phyloP scores from a whole-genome alignment of 345 rosid species.

The Euphorbia pulcherrima region DNA sequence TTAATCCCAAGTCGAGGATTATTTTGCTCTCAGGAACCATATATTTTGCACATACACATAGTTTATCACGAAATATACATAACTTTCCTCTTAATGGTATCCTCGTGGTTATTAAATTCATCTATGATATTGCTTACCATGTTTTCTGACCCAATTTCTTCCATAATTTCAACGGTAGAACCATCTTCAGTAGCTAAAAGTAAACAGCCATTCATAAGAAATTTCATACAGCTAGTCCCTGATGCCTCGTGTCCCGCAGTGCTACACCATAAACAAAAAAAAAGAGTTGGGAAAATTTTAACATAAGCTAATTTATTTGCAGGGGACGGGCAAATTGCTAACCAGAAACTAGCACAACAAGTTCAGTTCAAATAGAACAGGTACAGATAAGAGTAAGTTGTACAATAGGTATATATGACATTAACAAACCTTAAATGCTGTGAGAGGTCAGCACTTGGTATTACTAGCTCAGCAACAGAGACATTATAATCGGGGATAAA shows the following conservation, averaged over 20 bases:
- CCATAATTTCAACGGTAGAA: conserved; percentile 39
- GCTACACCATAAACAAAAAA: conserved; percentile 24
- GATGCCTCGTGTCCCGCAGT: conserved; percentile 52
- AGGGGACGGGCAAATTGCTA: background rate
- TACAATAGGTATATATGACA: background rate
- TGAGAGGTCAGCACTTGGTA: conserved; percentile 50
- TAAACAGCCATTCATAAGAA: conserved; percentile 50
- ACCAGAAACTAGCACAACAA: background rate
- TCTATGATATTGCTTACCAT: conserved; percentile 29
- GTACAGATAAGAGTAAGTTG: background rate
- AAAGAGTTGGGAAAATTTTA: background rate
- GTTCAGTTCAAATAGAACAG: background rate
- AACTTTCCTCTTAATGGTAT: background rate
- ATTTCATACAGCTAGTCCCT: conserved; percentile 49
- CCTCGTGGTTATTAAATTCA: background rate
- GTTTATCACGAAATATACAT: background rate
- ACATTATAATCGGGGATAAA: conserved; percentile 50
- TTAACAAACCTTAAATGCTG: conserved; percentile 42
- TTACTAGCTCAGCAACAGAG: conserved; percentile 49
- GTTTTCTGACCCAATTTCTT: conserved; percentile 46
- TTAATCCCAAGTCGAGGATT: background rate
- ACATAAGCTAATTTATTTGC: background rate
- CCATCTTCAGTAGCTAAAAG: conserved; percentile 49
- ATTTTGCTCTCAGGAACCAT: background rate
- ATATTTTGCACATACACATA: background rate